Evolutionary conservation across 2,329 filamentous ascomycete species (phyloP).

Genomic region (Huntiella moniliformis): DNA sequence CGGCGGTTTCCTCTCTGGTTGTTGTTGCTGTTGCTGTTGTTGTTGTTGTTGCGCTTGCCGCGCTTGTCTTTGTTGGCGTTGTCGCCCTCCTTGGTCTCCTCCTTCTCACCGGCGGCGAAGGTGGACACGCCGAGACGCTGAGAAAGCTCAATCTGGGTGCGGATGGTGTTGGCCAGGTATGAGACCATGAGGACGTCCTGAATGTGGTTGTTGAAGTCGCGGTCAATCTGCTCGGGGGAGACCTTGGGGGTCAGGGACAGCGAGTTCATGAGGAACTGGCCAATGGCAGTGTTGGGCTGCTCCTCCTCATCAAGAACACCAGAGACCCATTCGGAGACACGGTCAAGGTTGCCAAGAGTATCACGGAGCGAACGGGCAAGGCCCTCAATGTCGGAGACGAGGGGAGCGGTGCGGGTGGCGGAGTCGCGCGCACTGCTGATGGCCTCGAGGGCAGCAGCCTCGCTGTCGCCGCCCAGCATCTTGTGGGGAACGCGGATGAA

Average conservation of each 20-base stretch:
- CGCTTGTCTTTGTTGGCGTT: conserved; percentile 28
- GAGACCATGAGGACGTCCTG: conserved; percentile 97
- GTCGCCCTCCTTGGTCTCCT: conserved; percentile 27
- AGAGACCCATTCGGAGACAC: conserved; percentile 80
- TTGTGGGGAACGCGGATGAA: conserved; percentile 97
- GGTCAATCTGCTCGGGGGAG: conserved; percentile 72
- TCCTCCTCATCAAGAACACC: conserved; percentile 87
- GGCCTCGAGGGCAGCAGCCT: conserved; percentile 52
- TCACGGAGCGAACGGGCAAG: conserved; percentile 74
- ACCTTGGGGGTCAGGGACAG: conserved; percentile 91
- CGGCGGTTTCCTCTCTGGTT: conserved; percentile 24
- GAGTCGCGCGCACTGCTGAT: conserved; percentile 64
- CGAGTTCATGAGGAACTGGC: conserved; percentile 88
- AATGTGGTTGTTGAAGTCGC: conserved; percentile 99
- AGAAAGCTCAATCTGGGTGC: conserved; percentile 94
- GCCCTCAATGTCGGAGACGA: conserved; percentile 77
- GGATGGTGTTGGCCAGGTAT: conserved; percentile 95
- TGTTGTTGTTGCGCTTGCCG: conserved; percentile 26
- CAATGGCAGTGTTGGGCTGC: conserved; percentile 73
- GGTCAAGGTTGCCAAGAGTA: conserved; percentile 74
- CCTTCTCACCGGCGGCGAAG: conserved; percentile 33
- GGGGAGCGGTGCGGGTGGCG: conserved; percentile 52
- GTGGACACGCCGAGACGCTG: conserved; percentile 78
- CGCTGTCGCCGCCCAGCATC: conserved; percentile 66
- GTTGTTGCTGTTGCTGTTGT: conserved; percentile 25